Base-by-base conservation (phyloP, 306 rosid genomes). In the Carpinus viminea region DNA sequence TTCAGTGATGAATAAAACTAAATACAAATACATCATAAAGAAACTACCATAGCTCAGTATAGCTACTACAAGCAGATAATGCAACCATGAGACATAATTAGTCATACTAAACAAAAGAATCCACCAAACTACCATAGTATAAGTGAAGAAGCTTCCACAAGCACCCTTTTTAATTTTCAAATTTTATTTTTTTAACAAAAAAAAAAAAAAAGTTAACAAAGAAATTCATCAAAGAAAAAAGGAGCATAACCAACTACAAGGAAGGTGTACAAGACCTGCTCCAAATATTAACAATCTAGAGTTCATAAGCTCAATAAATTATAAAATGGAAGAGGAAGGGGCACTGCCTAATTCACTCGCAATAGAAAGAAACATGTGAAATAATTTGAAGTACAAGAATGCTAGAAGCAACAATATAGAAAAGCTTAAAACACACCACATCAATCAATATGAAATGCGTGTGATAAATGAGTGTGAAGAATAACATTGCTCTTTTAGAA, bases 51-150 rank as follows among this genome's bases (percentile, higher is more conserved):
- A 12, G 69, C 71, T 73, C 57, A 34, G n/a, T 46, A 47, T 53
- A 41, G 51, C 1, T 50, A 60, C 47, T 41, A 79, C 75, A n/a
- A 80, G 38, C 78, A 75, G 18, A 57, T 41, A 61, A 75, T 54
- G 75, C 53, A 75, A 24, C 28, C 73, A 65, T 21, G 48, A 17
- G 69, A 17, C 50, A 17, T 0, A 17, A 66, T 15, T 18, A 20
- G 72, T 38, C 50, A 41, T 1, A 38, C 50, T 10, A n/a, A 66
- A n/a, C 50, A 64, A 34, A 66, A 38, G 51, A 38, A n/a, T 41
- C 51, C 72, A 66, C 50, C 48, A 41, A 38, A 41, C 45, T 41
- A 41, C 45, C 45, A 31, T 31, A 31, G 69, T 5, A 13, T 1
- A 62, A 62, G 43, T 28, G 69, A 62, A 62, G 69, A 62, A 59